These are phyloP conservation scores for Coemansia sp. DNA, from an alignment of 371 early-diverging fungal genomes.

Conservation along the genomic window DNA sequence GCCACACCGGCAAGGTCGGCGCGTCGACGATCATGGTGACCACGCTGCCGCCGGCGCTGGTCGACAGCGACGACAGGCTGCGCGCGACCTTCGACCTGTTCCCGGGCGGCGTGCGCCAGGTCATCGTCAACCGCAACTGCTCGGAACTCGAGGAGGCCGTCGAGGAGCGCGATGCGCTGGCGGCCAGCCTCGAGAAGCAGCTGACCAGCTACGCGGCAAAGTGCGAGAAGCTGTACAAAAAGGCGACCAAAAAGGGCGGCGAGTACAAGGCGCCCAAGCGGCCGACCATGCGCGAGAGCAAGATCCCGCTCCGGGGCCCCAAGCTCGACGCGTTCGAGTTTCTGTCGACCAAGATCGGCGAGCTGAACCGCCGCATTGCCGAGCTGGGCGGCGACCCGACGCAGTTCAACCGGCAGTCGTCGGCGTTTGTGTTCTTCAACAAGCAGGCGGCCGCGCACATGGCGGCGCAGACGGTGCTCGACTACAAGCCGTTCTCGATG, in stretches of 20 bases:
- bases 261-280: conserved; percentile 48
- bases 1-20: conserved; percentile 60
- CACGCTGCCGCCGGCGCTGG: conserved; percentile 52
- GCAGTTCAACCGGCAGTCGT: conserved; percentile 52
- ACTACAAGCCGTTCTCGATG: conserved; percentile 69
- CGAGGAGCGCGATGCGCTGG: conserved; percentile 59
- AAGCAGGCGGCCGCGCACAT: conserved; percentile 79
- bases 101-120: conserved; percentile 71
- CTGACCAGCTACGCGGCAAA: conserved; percentile 57
- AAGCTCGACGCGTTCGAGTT: conserved; percentile 71
- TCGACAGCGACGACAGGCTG: conserved; percentile 39
- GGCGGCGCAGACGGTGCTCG: conserved; percentile 73
- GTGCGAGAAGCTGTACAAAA: conserved; percentile 54
- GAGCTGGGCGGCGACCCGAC: conserved; percentile 23
- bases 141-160: conserved; percentile 56
- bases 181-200: conserved; percentile 55
- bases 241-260: conserved; percentile 45
- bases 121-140: conserved; percentile 65
- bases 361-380: conserved; percentile 59
- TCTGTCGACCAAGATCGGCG: conserved; percentile 57
- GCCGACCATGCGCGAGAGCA: conserved; percentile 62
- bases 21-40: conserved; percentile 70
- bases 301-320: conserved; percentile 57
- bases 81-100: conserved; percentile 61
- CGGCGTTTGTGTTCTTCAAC: conserved; percentile 81